Conservation (phyloP, 768 basidiomycete genomes). For the Tylopilus rubrobrunneus region DNA sequence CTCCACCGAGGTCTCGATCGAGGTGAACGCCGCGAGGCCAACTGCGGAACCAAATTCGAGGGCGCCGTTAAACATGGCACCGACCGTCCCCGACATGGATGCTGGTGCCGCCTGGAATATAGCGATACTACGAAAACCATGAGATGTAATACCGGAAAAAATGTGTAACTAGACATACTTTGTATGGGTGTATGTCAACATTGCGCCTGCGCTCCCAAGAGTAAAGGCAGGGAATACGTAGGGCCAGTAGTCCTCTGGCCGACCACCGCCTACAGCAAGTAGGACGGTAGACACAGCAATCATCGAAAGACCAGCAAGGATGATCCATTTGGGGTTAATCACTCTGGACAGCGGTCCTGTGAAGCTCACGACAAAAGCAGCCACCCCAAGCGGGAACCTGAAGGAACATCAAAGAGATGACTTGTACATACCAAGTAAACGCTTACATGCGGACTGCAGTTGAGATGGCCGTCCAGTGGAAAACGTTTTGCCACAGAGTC, state of each 20-base stretch:
- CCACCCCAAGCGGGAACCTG: slow-evolving; percentile 41
- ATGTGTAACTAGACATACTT: slow-evolving; percentile 31
- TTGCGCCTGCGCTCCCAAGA: slow-evolving; percentile 34
- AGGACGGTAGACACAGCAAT: background rate
- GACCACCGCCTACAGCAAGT: background rate
- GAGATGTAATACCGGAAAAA: background rate
- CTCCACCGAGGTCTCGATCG: slow-evolving; percentile 46
- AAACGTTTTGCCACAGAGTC: slow-evolving; percentile 39
- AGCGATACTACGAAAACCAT: slow-evolving; percentile 37
- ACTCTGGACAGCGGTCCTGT: slow-evolving; percentile 37
- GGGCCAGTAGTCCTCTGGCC: background rate
- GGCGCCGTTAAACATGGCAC: slow-evolving; percentile 53
- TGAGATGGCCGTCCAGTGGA: slow-evolving; percentile 39
- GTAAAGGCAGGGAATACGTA: too few relatives aligned
- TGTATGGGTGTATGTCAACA: slow-evolving; percentile 43
- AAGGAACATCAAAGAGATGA: slow-evolving; percentile 1
- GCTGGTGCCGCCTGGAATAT: slow-evolving; percentile 47
- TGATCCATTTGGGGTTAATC: too few relatives aligned
- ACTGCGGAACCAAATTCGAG: slow-evolving; percentile 52
- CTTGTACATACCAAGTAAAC: background rate
- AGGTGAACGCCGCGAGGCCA: slow-evolving; percentile 44
- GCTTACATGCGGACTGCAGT: slow-evolving; percentile 39
- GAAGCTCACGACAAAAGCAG: slow-evolving; percentile 35
- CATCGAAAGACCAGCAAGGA: too few relatives aligned
- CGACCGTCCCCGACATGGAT: slow-evolving; percentile 48